Conservation (phyloP, 2,329 filamentous ascomycete genomes). For the Zymoseptoria crescenta region DNA sequence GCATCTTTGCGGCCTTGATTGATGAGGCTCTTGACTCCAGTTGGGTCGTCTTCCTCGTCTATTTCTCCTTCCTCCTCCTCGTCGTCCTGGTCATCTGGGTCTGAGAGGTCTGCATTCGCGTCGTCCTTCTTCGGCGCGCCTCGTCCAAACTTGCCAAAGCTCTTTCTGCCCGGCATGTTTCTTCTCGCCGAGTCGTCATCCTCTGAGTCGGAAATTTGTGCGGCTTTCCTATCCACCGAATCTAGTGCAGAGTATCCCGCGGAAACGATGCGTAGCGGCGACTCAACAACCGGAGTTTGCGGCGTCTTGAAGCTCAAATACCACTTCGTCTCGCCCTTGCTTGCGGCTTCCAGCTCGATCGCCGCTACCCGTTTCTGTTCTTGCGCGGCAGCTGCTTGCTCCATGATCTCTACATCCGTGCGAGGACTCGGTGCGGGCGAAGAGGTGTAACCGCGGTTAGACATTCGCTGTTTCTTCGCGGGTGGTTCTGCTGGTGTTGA, state of each 20-base stretch:
- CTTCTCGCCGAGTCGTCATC: constrained; percentile 24
- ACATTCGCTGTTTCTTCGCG: constrained; percentile 57
- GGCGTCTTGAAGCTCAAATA: constrained; percentile 52
- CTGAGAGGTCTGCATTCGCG: constrained; percentile 11
- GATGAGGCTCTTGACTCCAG: constrained; percentile 36
- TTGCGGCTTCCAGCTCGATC: constrained; percentile 53
- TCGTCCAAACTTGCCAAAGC: constrained; percentile 44
- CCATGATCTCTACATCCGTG: constrained; percentile 50
- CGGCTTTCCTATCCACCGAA: constrained; percentile 12
- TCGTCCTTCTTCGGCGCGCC: constrained; percentile 34
- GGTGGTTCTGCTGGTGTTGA: constrained; percentile 43
- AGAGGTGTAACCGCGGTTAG: constrained; percentile 32
- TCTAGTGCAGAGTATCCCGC: constrained; percentile 50
- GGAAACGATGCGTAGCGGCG: constrained; percentile 51
- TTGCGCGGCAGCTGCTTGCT: constrained; percentile 57
- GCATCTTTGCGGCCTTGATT: constrained; percentile 40
- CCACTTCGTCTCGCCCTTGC: constrained; percentile 66
- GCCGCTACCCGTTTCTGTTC: constrained; percentile 54
- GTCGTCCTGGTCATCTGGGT: constrained; percentile 30
- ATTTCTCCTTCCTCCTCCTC: constrained; percentile 30
- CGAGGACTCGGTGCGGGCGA: constrained; percentile 30
- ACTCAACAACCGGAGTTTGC: constrained; percentile 27
- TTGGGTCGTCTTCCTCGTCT: constrained; percentile 36
- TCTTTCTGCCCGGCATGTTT: constrained; percentile 37
- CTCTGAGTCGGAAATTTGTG: constrained; percentile 24